Evolutionary conservation across 106 monocot genomes (phyloP).

Genomic region (Triglochin maritima): DNA sequence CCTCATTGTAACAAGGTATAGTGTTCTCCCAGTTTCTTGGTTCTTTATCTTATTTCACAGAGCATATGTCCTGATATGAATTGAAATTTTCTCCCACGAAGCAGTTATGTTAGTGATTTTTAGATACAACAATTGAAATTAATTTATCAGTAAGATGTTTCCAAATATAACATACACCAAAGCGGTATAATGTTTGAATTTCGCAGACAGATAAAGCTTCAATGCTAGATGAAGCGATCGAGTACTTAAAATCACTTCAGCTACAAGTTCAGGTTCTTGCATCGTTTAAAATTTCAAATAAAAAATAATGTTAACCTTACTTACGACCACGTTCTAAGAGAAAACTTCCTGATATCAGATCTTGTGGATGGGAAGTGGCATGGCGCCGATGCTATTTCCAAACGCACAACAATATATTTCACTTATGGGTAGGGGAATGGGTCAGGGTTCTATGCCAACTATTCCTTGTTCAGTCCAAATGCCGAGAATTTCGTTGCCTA

Average conservation of each 20-base stretch:
- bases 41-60: not conserved
- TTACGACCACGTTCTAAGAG: not conserved
- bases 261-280: conserved; percentile 45
- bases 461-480: conserved; percentile 29
- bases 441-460: conserved; percentile 25
- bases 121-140: too few species aligned
- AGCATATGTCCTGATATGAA: too few species aligned
- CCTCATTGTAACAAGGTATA: conserved; percentile 89
- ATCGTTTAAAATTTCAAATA: not conserved
- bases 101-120: too few species aligned
- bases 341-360: conserved; percentile 24
- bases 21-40: not conserved
- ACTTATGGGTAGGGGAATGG: conserved; percentile 30
- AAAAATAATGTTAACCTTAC: not conserved
- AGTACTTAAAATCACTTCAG: conserved; percentile 51
- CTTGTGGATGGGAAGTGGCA: conserved; percentile 93
- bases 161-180: too few species aligned
- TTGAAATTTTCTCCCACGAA: too few species aligned
- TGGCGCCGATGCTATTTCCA: conserved; percentile 79
- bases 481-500: conserved; percentile 24
- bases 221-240: conserved; percentile 59
- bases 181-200: not conserved
- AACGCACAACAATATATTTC: conserved; percentile 42
- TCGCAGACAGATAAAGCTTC: conserved; percentile 35
- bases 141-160: too few species aligned